Evolutionary conservation across 345 rosid species (phyloP), one percentile per base, ranked within the genome.

Genomic region (Fremontodendron californicum): DNA sequence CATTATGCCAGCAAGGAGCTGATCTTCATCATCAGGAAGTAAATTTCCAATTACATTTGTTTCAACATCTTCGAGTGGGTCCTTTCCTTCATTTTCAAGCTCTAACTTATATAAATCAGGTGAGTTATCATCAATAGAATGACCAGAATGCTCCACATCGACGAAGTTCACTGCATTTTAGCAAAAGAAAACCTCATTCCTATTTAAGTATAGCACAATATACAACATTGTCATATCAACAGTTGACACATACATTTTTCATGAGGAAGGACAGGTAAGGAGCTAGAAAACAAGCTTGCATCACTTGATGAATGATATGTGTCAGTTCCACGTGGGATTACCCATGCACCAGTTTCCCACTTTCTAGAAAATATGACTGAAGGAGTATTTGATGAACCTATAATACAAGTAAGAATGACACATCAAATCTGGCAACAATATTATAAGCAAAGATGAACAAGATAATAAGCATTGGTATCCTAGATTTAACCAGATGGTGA

Each of bases 11-110:
- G 95, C 91, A 78, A 94, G 89, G 73, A 94, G 98, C 74, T 90
- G 97, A 12, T 93, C 86, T 77, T 91, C 98, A 80, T 94, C 91
- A 35, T 87, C 92, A 8, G 98, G 97, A 40, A 94, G 92, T 78
- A 94, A 75, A 51, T 72, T 79, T 21, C 91, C 92, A 25, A 89
- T 65, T 42, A 89, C 78, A 82, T 78, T 85, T 0, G 80, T 81
- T 78, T 89, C 92, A 71, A 81, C 73, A 77, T 86, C 92, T 79
- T 87, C 88, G 52, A 85, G 80, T 74, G 84, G 80, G 79, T 89
- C 92, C 10, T 77, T 84, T 73, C 66, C 84, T 37, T 85, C 92
- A 82, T 84, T 82, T 42, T 91, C 90, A n/a, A 73, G 46, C 75
- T 52, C 79, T 58, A 85, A 71, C 78, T 89, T 86, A 68, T 80